Evolutionary conservation across 148 eudicot species (phyloP).

Genomic region (Vaccinium myrtillus): DNA sequence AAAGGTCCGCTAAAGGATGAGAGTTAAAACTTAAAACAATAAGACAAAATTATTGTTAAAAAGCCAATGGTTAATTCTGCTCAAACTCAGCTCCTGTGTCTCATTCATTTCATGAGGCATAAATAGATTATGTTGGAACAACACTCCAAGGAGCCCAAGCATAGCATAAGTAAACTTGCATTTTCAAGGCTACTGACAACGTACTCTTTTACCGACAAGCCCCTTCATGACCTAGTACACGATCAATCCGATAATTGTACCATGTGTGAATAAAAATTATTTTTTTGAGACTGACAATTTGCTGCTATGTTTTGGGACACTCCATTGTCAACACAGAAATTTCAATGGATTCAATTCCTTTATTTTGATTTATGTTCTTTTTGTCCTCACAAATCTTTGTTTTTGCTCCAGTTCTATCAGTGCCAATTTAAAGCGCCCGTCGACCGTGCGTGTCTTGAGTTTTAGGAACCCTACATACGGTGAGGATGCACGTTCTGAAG

Average conservation of each 20-base stretch:
- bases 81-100: not conserved
- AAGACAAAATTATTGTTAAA: not conserved
- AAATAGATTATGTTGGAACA: not conserved
- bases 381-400: not conserved
- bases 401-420: conserved; percentile 33
- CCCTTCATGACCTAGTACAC: not conserved
- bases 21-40: not conserved
- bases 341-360: not conserved
- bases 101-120: not conserved
- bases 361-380: not conserved
- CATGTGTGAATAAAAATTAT: not conserved
- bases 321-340: not conserved
- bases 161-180: not conserved
- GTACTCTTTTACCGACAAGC: not conserved
- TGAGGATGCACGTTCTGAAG: conserved; percentile 58
- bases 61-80: not conserved
- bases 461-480: conserved; percentile 46
- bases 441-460: conserved; percentile 15
- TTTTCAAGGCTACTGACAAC: not conserved
- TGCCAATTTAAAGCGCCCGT: conserved; percentile 30
- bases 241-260: not conserved
- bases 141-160: not conserved
- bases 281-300: not conserved
- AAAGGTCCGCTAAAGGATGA: not conserved
- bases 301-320: not conserved